Base-by-base conservation (phyloP, 2,329 filamentous ascomycete genomes). In the Dothidotthia symphoricarpi region DNA sequence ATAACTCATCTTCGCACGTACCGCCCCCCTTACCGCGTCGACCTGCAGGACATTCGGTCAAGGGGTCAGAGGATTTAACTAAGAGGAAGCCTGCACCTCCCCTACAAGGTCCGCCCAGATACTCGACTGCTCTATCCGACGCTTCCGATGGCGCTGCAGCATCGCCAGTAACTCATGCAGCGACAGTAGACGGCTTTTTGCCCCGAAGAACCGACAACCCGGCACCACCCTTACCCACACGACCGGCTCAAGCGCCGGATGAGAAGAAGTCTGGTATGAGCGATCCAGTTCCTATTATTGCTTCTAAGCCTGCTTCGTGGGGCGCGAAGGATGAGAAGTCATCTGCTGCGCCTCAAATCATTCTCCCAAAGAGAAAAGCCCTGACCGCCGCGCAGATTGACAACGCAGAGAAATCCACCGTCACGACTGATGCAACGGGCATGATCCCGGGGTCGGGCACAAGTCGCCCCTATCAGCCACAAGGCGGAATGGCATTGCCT, bases 321-420 rank as follows among this genome's bases (percentile, higher is more conserved):
- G 29, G 16, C 2, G 34, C 37, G 31, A 38, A 43, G 34, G 41
- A 36, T 25, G 41, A 36, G 36, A 45, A 39, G 36, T 36, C 33
- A 34, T 28, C 42, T 33, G 31, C 41, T 48, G 51, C 57, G 57
- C 55, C 65, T 59, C 55, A 57, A 52, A 54, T 69, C 41, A 52
- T 64, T 47, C 57, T 71, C 41, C 68, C 69, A 22, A 71, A 71
- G 46, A 65, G 68, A 47, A 71, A 70, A 62, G 62, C 67, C 55
- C 60, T 72, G 64, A 69, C 66, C 47, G 48, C 60, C 51, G 64
- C 63, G 59, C 66, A 69, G 66, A 60, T 67, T 58, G 56, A 63
- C 47, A 67, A 66, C 39, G 63, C 55, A 45, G 63, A 55, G 35
- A 55, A 50, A 31, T 49, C 43, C 36, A 49, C 51, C 36, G 42